Percentiles rank a stretch among this genome's conserved stretches.
These are phyloP conservation scores for Ustilago cynodontis DNA, from an alignment of 1,284 basidiomycete species.

Conservation along the genomic window DNA sequence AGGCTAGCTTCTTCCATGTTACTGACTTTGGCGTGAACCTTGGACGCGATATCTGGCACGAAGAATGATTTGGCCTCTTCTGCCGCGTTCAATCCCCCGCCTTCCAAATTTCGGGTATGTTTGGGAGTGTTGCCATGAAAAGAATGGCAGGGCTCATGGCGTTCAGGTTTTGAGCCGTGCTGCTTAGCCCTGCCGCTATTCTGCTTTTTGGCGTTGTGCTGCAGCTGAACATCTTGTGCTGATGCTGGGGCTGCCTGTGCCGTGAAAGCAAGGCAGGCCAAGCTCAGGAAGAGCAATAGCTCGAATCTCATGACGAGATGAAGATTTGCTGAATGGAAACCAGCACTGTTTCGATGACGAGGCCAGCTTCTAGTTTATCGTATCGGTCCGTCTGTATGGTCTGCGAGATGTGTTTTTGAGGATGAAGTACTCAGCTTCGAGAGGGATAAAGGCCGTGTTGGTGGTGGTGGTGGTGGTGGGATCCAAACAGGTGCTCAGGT, in stretches of 20 bases:
- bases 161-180: neutral
- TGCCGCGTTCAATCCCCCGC: neutral
- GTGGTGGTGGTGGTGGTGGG: neutral
- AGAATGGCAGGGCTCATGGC: neutral
- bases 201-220: constrained; percentile 5
- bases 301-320: constrained; percentile 26
- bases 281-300: constrained; percentile 25
- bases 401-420: neutral
- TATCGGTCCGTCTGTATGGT: neutral
- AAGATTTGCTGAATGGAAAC: neutral
- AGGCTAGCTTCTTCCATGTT: neutral
- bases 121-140: neutral
- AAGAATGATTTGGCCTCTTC: neutral
- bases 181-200: neutral
- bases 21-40: neutral
- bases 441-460: too few relatives aligned
- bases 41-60: neutral
- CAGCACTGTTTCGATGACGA: constrained; percentile 3
- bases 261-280: constrained; percentile 37
- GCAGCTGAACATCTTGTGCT: constrained; percentile 3
- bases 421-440: neutral
- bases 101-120: neutral
- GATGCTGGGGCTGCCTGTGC: constrained; percentile 40
- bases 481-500: neutral
- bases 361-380: constrained; percentile 21